Base-by-base conservation (phyloP, 495 filamentous ascomycete genomes). In the Penicillium dipodomyicola region DNA sequence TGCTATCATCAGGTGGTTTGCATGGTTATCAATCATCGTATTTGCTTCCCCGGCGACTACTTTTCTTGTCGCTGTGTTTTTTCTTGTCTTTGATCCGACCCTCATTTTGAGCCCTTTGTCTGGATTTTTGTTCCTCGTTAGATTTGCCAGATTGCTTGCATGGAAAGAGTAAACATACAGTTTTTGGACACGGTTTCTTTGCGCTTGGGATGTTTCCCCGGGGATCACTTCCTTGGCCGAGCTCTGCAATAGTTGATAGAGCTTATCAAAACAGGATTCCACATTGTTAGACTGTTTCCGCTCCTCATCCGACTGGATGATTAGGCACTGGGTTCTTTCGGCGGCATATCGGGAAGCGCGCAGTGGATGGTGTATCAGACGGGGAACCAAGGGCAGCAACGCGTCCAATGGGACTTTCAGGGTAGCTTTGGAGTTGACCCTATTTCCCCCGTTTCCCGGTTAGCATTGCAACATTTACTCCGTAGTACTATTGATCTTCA, bases 371-470 rank as follows among this genome's bases (percentile, higher is more conserved):
- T 90, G 86, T 7, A 98, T 70, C 5, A 89, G 64, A 37, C 74
- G 82, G 6, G 95, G 94, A 1, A 97, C 68, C 27, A 83, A 67
- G 10, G 75, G 73, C 11, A 85, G 61, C 29, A 96, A 74, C 29
- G 82, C 68, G 23, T 76, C 60, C 17, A 88, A 65, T 30, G 85
- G 72, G 73, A 82, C 76, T 67, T 73, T 89, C 69, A 91, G 68
- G 15, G 89, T 96, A 11, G 92, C 94, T 72, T 98, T 98, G 15
- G 89, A 89, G 69, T 92, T 94, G 25, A 95, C 90, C 72, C 94
- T 98, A 62, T 32, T 51, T 12, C 23, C 32, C 30, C 10, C 11
- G 12, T 33, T 14, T 15, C 49, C 55, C 22, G 33, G 19, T 56
- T 30, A 53, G 55, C 49, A 42, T 33, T 62, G 51, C 55, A 40